These are phyloP conservation scores for Conidiobolus incongruus DNA, from an alignment of 371 early-diverging fungal genomes.

Conservation along the genomic window DNA sequence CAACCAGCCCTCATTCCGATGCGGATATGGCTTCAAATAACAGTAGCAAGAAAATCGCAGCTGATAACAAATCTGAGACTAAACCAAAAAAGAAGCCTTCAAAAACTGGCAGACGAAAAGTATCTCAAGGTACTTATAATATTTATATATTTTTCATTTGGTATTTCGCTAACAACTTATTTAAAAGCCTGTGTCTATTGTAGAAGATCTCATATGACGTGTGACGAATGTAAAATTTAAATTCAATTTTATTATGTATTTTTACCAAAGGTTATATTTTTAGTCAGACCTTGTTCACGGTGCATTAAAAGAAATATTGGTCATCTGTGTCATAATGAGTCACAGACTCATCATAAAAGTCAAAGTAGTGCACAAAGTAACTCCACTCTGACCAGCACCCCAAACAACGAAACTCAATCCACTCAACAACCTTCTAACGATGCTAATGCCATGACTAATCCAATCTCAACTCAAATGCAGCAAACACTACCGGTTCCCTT, in stretches of 20 bases:
- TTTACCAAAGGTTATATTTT: neutral
- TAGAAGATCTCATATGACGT: slow-evolving; percentile 70
- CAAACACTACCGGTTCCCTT: slow-evolving; percentile 4
- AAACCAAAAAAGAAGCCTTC: no score
- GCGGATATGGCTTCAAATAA: no score
- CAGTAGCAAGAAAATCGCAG: no score
- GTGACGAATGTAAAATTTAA: slow-evolving; percentile 33
- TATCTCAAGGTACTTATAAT: neutral
- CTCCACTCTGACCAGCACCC: slow-evolving; percentile 2
- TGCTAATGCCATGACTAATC: no score
- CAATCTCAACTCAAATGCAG: no score
- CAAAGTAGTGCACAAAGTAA: neutral
- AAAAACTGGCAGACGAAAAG: no score
- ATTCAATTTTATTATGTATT: neutral
- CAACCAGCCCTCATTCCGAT: no score
- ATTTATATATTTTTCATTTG: neutral
- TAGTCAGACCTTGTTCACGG: slow-evolving; percentile 76
- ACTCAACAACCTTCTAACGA: no score
- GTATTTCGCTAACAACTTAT: no score
- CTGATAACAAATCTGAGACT: no score
- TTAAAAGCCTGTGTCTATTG: slow-evolving; percentile 56
- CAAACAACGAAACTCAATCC: no score
- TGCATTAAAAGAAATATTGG: slow-evolving; percentile 84
- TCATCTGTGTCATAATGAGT: slow-evolving; percentile 72
- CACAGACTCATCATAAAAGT: neutral